These are phyloP conservation scores for Leccinum subrobustum DNA, from an alignment of 1,284 basidiomycete genomes.

Conservation along the genomic window DNA sequence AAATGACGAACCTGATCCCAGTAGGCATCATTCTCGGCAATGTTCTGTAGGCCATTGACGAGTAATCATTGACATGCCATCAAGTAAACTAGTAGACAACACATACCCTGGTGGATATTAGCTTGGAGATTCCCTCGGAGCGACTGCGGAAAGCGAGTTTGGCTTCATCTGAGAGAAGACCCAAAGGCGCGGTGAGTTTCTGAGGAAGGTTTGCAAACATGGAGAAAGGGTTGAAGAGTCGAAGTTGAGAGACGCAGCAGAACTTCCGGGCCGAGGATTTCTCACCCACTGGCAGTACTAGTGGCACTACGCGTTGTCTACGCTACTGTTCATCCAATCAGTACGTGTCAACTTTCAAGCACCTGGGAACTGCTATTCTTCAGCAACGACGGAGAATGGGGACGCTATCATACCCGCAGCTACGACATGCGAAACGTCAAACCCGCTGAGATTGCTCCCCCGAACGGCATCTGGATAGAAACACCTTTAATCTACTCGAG, in stretches of 20 bases:
- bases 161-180: constrained; percentile 81
- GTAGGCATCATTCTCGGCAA: constrained; percentile 69
- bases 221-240: neutral
- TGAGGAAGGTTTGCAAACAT: constrained; percentile 71
- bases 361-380: neutral
- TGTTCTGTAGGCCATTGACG: constrained; percentile 50
- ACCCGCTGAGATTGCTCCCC: neutral
- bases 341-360: neutral
- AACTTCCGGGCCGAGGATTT: neutral
- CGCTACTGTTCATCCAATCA: neutral
- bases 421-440: constrained; percentile 5
- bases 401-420: neutral
- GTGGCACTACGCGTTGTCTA: neutral
- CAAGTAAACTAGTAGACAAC: neutral
- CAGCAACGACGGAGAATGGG: neutral
- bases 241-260: neutral
- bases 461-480: constrained; percentile 47
- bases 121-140: constrained; percentile 72
- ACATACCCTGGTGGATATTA: constrained; percentile 64
- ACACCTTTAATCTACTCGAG: constrained; percentile 62
- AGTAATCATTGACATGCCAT: constrained; percentile 10
- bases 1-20: constrained; percentile 73
- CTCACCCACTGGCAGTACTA: neutral
- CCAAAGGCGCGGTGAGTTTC: constrained; percentile 71
- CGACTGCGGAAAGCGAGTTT: constrained; percentile 86